Conservation (phyloP, 2,329 filamentous ascomycete species). For the Aspergillus flavus region DNA sequence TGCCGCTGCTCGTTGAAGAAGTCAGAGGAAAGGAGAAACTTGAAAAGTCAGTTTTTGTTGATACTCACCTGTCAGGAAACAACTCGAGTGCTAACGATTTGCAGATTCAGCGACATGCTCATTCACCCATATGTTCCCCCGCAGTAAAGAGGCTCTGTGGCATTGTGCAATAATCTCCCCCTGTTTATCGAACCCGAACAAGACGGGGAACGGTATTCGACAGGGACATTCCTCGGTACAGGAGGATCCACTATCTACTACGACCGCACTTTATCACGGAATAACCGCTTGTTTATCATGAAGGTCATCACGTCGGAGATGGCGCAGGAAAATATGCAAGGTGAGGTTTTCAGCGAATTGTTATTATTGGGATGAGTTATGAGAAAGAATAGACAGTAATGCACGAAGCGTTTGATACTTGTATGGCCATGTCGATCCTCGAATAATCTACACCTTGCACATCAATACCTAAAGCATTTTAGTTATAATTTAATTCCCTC, state of each 20-base stretch:
- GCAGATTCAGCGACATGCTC: conserved; percentile 54
- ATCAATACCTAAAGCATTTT: background rate
- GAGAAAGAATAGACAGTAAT: conserved; percentile 44
- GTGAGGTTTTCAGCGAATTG: conserved; percentile 17
- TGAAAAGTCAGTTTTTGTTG: conserved; percentile 65
- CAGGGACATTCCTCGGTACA: conserved; percentile 51
- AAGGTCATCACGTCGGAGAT: conserved; percentile 55
- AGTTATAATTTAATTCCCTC: background rate
- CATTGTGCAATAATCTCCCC: conserved; percentile 19
- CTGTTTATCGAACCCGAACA: conserved; percentile 49
- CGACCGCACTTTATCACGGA: conserved; percentile 47
- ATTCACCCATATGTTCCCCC: conserved; percentile 52
- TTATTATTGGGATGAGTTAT: conserved; percentile 36
- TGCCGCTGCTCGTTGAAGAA: conserved; percentile 94
- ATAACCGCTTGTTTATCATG: conserved; percentile 50
- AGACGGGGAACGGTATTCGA: conserved; percentile 48
- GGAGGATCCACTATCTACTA: conserved; percentile 57
- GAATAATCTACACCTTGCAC: background rate
- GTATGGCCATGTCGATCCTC: conserved; percentile 9
- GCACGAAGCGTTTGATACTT: conserved; percentile 24
- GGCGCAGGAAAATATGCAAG: conserved; percentile 54
- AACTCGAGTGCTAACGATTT: conserved; percentile 18
- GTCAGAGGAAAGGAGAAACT: conserved; percentile 92
- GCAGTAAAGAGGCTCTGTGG: conserved; percentile 31
- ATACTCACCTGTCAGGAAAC: conserved; percentile 2